A percentile compares a stretch with the other conserved stretches of the same genome.
These are phyloP conservation scores for Zalaria obscura DNA, from an alignment of 2,329 filamentous ascomycete genomes.

Conservation along the genomic window DNA sequence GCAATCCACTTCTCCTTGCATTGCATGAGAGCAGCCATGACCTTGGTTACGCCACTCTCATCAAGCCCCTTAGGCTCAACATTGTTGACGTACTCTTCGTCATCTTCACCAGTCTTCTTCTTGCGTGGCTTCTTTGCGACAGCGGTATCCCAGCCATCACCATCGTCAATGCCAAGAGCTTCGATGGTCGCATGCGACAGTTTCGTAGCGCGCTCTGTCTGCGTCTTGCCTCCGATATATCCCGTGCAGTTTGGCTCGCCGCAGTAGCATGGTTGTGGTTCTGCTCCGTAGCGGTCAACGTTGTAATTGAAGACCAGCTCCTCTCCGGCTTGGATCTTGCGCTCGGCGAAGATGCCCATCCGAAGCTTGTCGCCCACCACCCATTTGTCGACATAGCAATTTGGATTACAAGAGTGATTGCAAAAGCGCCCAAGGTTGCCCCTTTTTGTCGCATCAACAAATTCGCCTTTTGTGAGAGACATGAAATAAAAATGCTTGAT, in stretches of 20 bases:
- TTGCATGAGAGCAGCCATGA: conserved; percentile 93
- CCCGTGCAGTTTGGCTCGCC: conserved; percentile 88
- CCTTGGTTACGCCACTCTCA: conserved; percentile 75
- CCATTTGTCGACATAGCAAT: conserved; percentile 99
- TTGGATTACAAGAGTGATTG: conserved; percentile 98
- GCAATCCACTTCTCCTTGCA: conserved; percentile 99
- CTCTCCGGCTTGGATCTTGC: conserved; percentile 72
- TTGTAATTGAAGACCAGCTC: conserved; percentile 99
- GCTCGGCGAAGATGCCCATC: conserved; percentile 95
- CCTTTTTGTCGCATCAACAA: conserved; percentile 93
- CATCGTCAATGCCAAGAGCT: conserved; percentile 87
- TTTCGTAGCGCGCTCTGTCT: conserved; percentile 85
- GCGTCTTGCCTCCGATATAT: conserved; percentile 93
- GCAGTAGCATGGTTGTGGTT: conserved; percentile 95
- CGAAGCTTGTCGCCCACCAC: conserved; percentile 92
- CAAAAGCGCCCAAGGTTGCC: conserved; percentile 94
- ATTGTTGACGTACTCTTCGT: conserved; percentile 91
- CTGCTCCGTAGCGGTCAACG: conserved; percentile 91
- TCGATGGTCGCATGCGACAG: conserved; percentile 80
- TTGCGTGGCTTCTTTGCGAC: conserved; percentile 82
- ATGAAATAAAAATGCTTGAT: conserved; percentile 99
- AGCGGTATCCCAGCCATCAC: conserved; percentile 79
- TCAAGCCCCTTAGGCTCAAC: conserved; percentile 66
- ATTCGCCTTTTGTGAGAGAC: conserved; percentile 92
- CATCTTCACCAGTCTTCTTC: conserved; percentile 83